Evolutionary conservation across 164 flowering plant genomes (phyloP).

Genomic region (Umbilicus rupestris): DNA sequence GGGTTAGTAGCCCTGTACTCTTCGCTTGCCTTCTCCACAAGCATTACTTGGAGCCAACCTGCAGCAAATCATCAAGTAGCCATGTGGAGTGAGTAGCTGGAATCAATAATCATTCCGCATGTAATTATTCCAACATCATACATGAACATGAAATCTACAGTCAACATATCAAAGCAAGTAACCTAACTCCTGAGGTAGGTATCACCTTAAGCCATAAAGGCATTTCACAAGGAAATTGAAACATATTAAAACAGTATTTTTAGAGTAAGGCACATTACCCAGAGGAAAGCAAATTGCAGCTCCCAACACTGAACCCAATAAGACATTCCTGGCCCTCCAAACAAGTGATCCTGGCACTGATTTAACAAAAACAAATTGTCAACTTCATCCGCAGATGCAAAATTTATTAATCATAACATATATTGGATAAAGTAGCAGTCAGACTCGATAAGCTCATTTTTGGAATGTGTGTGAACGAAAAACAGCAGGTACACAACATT

Average conservation of each 20-base stretch:
- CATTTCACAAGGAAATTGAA: background rate
- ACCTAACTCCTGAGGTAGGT: background rate
- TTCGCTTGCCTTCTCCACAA: constrained; percentile 70
- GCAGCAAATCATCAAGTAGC: constrained; percentile 9
- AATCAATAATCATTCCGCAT: background rate
- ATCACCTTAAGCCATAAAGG: background rate
- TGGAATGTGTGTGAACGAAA: too few relatives aligned
- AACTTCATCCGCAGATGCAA: background rate
- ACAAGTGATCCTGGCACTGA: constrained; percentile 89
- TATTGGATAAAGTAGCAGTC: background rate
- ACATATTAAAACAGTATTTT: background rate
- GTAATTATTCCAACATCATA: background rate
- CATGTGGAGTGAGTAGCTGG: background rate
- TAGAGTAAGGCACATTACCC: constrained; percentile 34
- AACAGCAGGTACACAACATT: too few relatives aligned
- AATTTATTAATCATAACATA: background rate
- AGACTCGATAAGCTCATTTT: too few relatives aligned
- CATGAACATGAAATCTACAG: background rate
- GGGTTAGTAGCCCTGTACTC: constrained; percentile 20
- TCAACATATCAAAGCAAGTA: background rate
- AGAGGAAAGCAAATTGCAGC: constrained; percentile 86
- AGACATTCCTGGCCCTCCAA: constrained; percentile 89
- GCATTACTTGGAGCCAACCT: constrained; percentile 86
- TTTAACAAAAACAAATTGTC: constrained; percentile 14
- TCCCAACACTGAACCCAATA: constrained; percentile 77